Percentiles rank a stretch among this genome's conserved stretches.
These are phyloP conservation scores for Didymella glomerata DNA, from an alignment of 2,329 filamentous ascomycete genomes.

Conservation along the genomic window DNA sequence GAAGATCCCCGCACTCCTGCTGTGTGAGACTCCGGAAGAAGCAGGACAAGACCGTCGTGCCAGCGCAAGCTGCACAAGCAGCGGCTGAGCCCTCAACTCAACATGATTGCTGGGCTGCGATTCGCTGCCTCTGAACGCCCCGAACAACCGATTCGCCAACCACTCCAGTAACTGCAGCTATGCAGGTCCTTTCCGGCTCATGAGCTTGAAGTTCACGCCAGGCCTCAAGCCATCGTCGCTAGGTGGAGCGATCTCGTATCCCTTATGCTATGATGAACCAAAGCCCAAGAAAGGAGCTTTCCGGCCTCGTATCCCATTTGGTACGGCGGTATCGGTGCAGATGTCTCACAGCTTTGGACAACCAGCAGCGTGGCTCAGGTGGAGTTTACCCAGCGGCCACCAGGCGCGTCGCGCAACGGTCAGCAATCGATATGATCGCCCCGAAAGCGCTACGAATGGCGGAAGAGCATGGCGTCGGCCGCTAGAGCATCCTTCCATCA, in stretches of 20 bases:
- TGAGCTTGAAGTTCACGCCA: constrained; percentile 10
- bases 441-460: constrained; percentile 35
- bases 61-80: constrained; percentile 17
- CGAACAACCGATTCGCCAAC: constrained; percentile 13
- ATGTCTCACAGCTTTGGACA: constrained; percentile 29
- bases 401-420: constrained; percentile 39
- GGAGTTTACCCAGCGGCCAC: constrained; percentile 30
- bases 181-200: constrained; percentile 8
- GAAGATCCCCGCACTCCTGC: constrained; percentile 28
- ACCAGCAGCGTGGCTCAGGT: constrained; percentile 37
- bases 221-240: constrained; percentile 12
- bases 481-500: constrained; percentile 31
- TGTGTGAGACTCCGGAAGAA: constrained; percentile 29
- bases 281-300: constrained; percentile 6
- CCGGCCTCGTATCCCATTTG: constrained; percentile 18
- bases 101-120: constrained; percentile 15
- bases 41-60: constrained; percentile 18
- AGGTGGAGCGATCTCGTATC: constrained; percentile 21
- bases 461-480: constrained; percentile 28
- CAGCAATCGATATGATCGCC: constrained; percentile 30
- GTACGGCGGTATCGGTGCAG: constrained; percentile 35
- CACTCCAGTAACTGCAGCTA: constrained; percentile 2
- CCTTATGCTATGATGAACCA: constrained; percentile 14
- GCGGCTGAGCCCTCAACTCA: constrained; percentile 31
- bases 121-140: constrained; percentile 13